A percentile compares a stretch with the other conserved stretches of the same genome.
phyloP scores from a whole-genome alignment of 768 basidiomycete genomes.

The Leucogyrophana mollusca region DNA sequence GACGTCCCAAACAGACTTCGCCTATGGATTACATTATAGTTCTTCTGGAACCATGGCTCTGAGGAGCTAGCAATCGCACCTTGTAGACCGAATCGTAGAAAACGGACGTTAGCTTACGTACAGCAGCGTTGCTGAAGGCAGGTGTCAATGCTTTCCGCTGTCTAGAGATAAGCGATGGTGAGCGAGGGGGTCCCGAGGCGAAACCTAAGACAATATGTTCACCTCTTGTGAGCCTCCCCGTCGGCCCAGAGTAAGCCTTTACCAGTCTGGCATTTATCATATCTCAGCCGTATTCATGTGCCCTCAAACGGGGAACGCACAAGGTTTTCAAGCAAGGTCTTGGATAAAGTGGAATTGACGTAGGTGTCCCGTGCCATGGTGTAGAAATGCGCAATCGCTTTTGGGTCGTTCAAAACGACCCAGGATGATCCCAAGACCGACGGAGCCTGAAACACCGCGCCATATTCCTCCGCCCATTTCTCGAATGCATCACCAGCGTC shows the following conservation, averaged over 20 bases:
- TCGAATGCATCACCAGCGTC: conserved; percentile 37
- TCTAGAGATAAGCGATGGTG: conserved; percentile 13
- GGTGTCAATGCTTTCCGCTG: conserved; percentile 32
- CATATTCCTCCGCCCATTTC: conserved; percentile 44
- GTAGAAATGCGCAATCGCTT: conserved; percentile 22
- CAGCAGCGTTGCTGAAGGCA: conserved; percentile 35
- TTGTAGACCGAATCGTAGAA: conserved; percentile 36
- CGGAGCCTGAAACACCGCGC: conserved; percentile 41
- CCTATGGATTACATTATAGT: conserved; percentile 7
- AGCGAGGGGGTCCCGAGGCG: background rate
- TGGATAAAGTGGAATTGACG: conserved; percentile 17
- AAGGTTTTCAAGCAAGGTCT: conserved; percentile 18
- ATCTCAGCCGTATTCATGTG: background rate
- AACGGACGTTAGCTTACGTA: conserved; percentile 27
- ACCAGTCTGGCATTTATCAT: conserved; percentile 18
- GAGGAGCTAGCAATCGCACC: conserved; percentile 11
- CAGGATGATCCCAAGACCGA: conserved; percentile 30
- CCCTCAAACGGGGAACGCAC: conserved; percentile 10
- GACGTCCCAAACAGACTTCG: conserved; percentile 26
- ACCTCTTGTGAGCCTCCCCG: conserved; percentile 39
- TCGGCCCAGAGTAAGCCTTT: conserved; percentile 37
- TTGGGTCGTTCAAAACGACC: conserved; percentile 20
- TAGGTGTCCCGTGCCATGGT: conserved; percentile 19
- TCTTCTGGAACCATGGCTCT: background rate
- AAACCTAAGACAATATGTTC: background rate